These are phyloP conservation scores for Dothideomycetes sp. DNA, from an alignment of 2,329 filamentous ascomycete genomes.

Conservation along the genomic window DNA sequence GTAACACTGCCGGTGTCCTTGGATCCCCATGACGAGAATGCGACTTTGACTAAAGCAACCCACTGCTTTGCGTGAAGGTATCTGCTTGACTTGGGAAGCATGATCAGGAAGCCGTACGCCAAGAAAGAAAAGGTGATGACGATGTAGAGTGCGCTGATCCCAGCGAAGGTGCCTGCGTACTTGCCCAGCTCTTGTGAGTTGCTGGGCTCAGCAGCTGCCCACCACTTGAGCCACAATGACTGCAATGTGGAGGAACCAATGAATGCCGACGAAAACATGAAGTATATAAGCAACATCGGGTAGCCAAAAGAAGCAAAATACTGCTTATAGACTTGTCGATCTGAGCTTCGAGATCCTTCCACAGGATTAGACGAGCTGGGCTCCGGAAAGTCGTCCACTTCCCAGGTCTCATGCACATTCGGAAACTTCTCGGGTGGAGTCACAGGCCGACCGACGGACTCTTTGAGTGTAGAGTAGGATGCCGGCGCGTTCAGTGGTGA, in stretches of 20 bases:
- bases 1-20: constrained; percentile 9
- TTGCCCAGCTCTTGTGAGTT: constrained; percentile 1
- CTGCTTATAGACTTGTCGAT: constrained; percentile 7
- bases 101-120: constrained; percentile 4
- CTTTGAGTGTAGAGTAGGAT: too few species aligned
- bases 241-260: constrained; percentile 4
- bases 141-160: constrained; percentile 3
- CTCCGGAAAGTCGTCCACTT: not conserved
- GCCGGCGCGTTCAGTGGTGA: constrained; percentile 3
- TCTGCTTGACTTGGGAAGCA: constrained; percentile 10
- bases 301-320: constrained; percentile 9
- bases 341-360: too few species aligned
- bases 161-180: constrained; percentile 4
- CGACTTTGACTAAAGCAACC: constrained; percentile 8
- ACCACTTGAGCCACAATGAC: constrained; percentile 9
- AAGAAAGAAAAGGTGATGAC: constrained; percentile 1
- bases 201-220: constrained; percentile 22
- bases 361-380: not conserved
- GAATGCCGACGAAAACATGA: constrained; percentile 1
- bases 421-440: not conserved
- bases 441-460: too few species aligned
- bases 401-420: not conserved
- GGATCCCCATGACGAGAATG: constrained; percentile 7
- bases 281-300: too few species aligned
- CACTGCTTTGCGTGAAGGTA: constrained; percentile 10